Conservation (phyloP, 805 yeast species). For the Clavispora santaluciae region DNA sequence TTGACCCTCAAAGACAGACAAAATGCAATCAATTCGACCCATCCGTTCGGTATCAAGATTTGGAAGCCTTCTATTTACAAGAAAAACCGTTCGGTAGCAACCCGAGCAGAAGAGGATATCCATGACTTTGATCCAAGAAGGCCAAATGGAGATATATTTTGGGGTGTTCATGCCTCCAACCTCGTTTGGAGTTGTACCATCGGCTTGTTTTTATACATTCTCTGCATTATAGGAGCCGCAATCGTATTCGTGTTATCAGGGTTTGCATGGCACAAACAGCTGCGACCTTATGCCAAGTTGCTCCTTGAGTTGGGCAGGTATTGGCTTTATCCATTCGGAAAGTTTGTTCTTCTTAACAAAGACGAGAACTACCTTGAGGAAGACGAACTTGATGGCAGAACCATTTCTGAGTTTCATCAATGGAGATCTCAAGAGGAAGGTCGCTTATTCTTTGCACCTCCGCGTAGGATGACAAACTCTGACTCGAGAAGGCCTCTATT, state of each 20-base stretch:
- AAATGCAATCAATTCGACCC: slow-evolving; percentile 92
- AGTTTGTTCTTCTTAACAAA: slow-evolving; percentile 68
- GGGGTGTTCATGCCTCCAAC: slow-evolving; percentile 66
- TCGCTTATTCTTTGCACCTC: slow-evolving; percentile 74
- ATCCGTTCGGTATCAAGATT: slow-evolving; percentile 96
- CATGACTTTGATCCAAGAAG: slow-evolving; percentile 59
- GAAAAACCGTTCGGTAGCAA: slow-evolving; percentile 85
- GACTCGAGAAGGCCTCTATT: slow-evolving; percentile 33
- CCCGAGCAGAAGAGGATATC: slow-evolving; percentile 88
- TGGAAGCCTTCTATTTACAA: slow-evolving; percentile 98
- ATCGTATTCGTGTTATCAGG: slow-evolving; percentile 39
- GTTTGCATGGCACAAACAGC: slow-evolving; percentile 43
- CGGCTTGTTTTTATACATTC: slow-evolving; percentile 56
- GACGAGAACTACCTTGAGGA: slow-evolving; percentile 81
- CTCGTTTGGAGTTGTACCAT: slow-evolving; percentile 66
- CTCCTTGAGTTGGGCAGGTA: slow-evolving; percentile 64
- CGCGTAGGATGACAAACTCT: slow-evolving; percentile 34
- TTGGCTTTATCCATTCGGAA: slow-evolving; percentile 83
- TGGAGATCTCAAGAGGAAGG: slow-evolving; percentile 85
- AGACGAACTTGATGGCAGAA: slow-evolving; percentile 84
- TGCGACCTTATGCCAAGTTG: slow-evolving; percentile 58
- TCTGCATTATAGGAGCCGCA: slow-evolving; percentile 49
- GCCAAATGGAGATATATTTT: slow-evolving; percentile 47
- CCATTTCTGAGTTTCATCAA: slow-evolving; percentile 74
- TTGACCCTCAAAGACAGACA: slow-evolving; percentile 89